Base-by-base conservation (phyloP, 441 rosid genomes). In the Syzygium malaccense region DNA sequence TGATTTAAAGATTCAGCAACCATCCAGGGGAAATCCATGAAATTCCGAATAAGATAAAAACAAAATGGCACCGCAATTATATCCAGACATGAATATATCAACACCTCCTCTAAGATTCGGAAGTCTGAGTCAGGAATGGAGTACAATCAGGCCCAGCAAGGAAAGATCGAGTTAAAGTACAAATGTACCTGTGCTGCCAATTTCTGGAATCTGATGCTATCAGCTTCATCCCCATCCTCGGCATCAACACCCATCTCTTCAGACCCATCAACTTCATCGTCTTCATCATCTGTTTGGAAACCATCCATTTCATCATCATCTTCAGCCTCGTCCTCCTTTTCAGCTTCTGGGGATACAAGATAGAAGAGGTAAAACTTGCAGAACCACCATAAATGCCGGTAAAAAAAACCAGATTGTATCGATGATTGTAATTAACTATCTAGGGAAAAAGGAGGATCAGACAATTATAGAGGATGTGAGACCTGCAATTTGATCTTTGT, bases 401-500 rank as follows among this genome's bases (percentile, higher is more conserved):
- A 37, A 25, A 32, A 54, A 84, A 78, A 51, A 51, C 17, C n/a
- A 66, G 84, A 4, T 85, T 14, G 26, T 8, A 53, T 41, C 15
- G 14, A 12, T 15, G 57, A 71, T 37, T 8, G 80, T 60, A 68
- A 5, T 51, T 62, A 86, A 33, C 86, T 28, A 18, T 85, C 55
- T 14, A 89, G 5, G 85, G 55, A 4, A 18, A 53, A 54, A 6
- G 78, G 25, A 75, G 26, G 53, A 30, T 37, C 23, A 18, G 54
- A 51, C 11, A 48, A 18, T 30, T 26, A 41, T 45, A 64, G 30
- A 68, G 84, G 87, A 85, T 58, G 56, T 88, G 25, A 88, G 55
- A 98, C 99, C 99, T 93, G 98, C 95, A 93, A 98, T 95, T 94
- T 98, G 99, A 90, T 98, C 98, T 90, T 95, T 97, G 94, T 97